Evolutionary conservation across 2,329 filamentous ascomycete genomes (phyloP).

Genomic region (Keithomyces neogunnii): DNA sequence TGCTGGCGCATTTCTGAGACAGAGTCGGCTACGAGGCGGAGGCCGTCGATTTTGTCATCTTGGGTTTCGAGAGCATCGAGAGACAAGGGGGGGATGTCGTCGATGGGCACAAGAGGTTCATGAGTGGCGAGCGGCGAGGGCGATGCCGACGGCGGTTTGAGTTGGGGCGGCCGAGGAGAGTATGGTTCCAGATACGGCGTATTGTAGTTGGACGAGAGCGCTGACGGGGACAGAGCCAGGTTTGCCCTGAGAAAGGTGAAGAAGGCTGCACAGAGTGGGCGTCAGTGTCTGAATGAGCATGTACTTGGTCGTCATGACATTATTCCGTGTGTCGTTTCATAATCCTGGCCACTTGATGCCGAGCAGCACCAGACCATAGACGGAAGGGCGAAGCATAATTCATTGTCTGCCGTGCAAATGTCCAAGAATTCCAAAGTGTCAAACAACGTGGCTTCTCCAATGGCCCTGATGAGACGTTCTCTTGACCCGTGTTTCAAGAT

Average conservation of each 20-base stretch:
- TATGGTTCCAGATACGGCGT: constrained; percentile 55
- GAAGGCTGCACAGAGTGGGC: constrained; percentile 52
- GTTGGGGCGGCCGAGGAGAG: constrained; percentile 23
- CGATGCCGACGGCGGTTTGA: constrained; percentile 37
- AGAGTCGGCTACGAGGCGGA: constrained; percentile 71
- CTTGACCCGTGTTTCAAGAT: no score
- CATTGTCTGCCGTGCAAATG: no score
- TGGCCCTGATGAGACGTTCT: no score
- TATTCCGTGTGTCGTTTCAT: no score
- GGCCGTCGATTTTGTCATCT: constrained; percentile 55
- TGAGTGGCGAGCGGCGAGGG: constrained; percentile 39
- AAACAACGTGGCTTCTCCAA: no score
- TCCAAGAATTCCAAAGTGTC: no score
- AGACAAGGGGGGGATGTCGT: constrained; percentile 53
- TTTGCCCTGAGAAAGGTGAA: constrained; percentile 77
- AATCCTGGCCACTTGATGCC: no score
- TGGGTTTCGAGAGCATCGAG: constrained; percentile 47
- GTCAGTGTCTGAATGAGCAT: not conserved
- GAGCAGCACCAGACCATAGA: not conserved
- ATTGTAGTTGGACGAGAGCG: constrained; percentile 54
- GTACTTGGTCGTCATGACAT: not conserved
- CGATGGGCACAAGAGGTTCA: constrained; percentile 29
- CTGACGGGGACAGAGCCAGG: constrained; percentile 56
- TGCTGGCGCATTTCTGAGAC: constrained; percentile 73
- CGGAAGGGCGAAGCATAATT: no score